phyloP scores from a whole-genome alignment of 352 stramenopile species.

The Phytopythium aichiense region DNA sequence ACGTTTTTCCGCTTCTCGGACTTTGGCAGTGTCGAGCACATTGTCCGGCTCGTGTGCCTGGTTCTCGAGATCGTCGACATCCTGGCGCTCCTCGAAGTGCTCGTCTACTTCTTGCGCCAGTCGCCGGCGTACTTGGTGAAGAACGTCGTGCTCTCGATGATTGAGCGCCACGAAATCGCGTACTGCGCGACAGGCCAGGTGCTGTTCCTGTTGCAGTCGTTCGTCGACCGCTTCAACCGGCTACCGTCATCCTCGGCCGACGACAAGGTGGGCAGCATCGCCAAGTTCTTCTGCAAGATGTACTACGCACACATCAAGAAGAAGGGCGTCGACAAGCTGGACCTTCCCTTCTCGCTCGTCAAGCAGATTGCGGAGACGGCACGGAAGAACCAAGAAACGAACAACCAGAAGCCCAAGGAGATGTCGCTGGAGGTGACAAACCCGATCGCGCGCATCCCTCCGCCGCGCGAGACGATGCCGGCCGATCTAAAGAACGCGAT shows the following conservation, averaged over 20 bases:
- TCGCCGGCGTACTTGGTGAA: slow-evolving; percentile 78
- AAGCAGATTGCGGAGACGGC: slow-evolving; percentile 71
- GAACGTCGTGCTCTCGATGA: slow-evolving; percentile 76
- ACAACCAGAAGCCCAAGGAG: slow-evolving; percentile 64
- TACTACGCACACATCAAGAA: slow-evolving; percentile 83
- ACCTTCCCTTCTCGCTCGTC: slow-evolving; percentile 67
- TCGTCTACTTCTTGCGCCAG: slow-evolving; percentile 74
- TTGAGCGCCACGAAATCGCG: slow-evolving; percentile 80
- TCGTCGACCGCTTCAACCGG: slow-evolving; percentile 77
- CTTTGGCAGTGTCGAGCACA: slow-evolving; percentile 77
- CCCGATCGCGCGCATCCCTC: slow-evolving; percentile 72
- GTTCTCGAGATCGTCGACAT: slow-evolving; percentile 83
- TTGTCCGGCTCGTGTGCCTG: slow-evolving; percentile 76
- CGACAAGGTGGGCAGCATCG: slow-evolving; percentile 65
- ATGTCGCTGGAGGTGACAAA: slow-evolving; percentile 69
- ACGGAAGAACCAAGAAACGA: slow-evolving; percentile 79
- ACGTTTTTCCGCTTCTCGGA: slow-evolving; percentile 84
- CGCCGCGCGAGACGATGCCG: slow-evolving; percentile 61
- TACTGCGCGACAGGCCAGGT: slow-evolving; percentile 84
- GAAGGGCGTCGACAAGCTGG: slow-evolving; percentile 73
- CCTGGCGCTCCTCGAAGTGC: slow-evolving; percentile 72
- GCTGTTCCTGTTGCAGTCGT: slow-evolving; percentile 71
- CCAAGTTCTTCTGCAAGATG: slow-evolving; percentile 82
- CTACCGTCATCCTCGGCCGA: slow-evolving; percentile 57
- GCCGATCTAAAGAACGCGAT: slow-evolving; percentile 70